phyloP scores from a whole-genome alignment of 495 filamentous ascomycete species.

The Neurospora sublineolata region DNA sequence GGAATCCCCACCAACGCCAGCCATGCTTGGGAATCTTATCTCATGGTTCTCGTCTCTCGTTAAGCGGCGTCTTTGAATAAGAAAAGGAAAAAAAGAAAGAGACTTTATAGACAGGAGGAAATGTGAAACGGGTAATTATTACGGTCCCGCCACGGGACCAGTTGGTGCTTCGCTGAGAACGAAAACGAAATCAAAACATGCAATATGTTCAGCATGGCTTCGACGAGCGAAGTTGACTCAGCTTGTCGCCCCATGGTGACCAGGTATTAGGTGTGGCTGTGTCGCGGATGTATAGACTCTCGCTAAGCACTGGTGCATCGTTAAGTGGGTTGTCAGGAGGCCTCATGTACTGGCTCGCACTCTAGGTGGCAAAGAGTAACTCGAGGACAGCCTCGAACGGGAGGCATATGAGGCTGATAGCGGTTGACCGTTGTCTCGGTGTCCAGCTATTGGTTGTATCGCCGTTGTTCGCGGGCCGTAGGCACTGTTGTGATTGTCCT shows the following conservation, averaged over 20 bases:
- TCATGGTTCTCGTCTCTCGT: slow-evolving; percentile 16
- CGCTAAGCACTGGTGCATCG: background rate
- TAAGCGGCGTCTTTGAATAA: slow-evolving; percentile 1
- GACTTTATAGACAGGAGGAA: slow-evolving; percentile 1
- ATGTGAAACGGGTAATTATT: slow-evolving; percentile 1
- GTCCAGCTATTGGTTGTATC: slow-evolving; percentile 7
- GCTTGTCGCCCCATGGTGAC: background rate
- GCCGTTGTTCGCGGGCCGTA: background rate
- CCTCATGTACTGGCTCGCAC: background rate
- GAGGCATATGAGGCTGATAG: slow-evolving; percentile 5
- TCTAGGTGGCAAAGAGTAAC: background rate
- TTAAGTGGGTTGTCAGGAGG: background rate
- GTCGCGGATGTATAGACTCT: background rate
- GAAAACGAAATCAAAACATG: background rate
- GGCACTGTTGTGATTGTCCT: background rate
- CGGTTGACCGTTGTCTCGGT: slow-evolving; percentile 3
- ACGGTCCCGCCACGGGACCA: background rate
- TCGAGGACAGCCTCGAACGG: background rate
- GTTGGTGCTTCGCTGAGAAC: background rate
- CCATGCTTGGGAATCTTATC: slow-evolving; percentile 9
- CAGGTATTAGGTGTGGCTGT: background rate
- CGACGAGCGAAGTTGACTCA: slow-evolving; percentile 1
- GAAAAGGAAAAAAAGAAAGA: slow-evolving; percentile 1
- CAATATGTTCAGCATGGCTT: slow-evolving; percentile 2
- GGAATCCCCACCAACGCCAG: slow-evolving; percentile 7